These are phyloP conservation scores for Paramecium sonneborni DNA, from an alignment of 73 alveolate species.

Conservation along the genomic window DNA sequence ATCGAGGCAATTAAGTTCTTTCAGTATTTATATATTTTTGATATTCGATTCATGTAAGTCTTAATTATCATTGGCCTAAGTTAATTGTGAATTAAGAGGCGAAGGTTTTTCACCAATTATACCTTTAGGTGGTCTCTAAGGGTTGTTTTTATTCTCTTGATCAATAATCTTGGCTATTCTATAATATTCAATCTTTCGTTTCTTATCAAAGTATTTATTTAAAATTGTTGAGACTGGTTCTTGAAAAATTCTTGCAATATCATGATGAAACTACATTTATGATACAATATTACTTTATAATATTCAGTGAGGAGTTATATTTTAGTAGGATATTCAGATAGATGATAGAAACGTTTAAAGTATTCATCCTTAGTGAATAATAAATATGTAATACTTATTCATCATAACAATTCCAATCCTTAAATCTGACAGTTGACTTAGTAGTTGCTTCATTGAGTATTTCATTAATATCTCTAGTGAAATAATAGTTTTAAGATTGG, in stretches of 20 bases:
- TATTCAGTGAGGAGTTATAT: conserved; percentile 37
- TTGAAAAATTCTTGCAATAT: conserved; percentile 27
- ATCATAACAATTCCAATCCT: neutral
- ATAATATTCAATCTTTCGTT: conserved; percentile 54
- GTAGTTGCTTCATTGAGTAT: neutral
- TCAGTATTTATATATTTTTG: neutral
- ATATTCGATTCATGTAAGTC: neutral
- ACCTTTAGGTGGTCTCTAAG: conserved; percentile 63
- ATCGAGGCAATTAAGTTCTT: neutral
- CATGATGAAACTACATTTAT: neutral
- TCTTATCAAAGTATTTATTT: conserved; percentile 44
- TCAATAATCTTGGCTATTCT: conserved; percentile 60
- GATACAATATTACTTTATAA: conserved; percentile 3
- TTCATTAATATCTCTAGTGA: neutral
- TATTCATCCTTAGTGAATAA: neutral
- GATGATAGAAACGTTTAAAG: neutral
- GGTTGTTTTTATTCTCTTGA: conserved; percentile 60
- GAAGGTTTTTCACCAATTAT: conserved; percentile 61
- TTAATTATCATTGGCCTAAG: neutral
- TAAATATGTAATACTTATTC: neutral
- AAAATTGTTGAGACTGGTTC: neutral
- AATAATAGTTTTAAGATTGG: conserved; percentile 26
- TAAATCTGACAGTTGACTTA: neutral
- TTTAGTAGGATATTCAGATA: conserved; percentile 38
- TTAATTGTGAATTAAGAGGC: neutral